Evolutionary conservation across 768 basidiomycete species (phyloP).

Genomic region (Lanmaoa pseudosensibilis): DNA sequence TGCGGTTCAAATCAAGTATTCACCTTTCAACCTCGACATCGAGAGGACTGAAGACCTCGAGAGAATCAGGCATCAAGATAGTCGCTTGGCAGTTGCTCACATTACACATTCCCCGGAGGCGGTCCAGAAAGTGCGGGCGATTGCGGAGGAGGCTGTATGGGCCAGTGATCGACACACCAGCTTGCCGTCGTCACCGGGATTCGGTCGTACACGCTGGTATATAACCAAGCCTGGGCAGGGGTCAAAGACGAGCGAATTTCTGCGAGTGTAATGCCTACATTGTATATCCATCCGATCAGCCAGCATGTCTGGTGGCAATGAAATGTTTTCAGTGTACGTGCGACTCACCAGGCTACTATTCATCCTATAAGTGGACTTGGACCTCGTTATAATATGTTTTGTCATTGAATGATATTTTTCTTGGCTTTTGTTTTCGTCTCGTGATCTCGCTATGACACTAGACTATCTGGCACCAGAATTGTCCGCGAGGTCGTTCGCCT

Average conservation of each 20-base stretch:
- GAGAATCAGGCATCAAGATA: slow-evolving; percentile 50
- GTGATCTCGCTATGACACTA: background rate
- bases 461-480: background rate
- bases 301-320: too few species aligned
- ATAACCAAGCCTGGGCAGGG: background rate
- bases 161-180: slow-evolving; percentile 29
- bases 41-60: slow-evolving; percentile 44
- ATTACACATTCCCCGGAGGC: slow-evolving; percentile 39
- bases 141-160: slow-evolving; percentile 34
- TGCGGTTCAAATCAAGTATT: slow-evolving; percentile 54
- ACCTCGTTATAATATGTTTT: too few species aligned
- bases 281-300: too few species aligned
- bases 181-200: background rate
- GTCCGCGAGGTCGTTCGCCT: background rate
- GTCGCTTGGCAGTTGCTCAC: slow-evolving; percentile 39
- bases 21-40: slow-evolving; percentile 48
- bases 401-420: background rate
- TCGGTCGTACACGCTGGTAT: slow-evolving; percentile 22
- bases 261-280: too few species aligned
- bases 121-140: slow-evolving; percentile 36
- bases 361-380: too few species aligned
- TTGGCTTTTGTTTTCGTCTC: background rate
- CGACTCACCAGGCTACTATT: too few species aligned
- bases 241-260: too few species aligned
- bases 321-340: too few species aligned